These are phyloP conservation scores for Ramularia collo-cygni DNA, from an alignment of 2,329 filamentous ascomycete genomes.

Conservation along the genomic window DNA sequence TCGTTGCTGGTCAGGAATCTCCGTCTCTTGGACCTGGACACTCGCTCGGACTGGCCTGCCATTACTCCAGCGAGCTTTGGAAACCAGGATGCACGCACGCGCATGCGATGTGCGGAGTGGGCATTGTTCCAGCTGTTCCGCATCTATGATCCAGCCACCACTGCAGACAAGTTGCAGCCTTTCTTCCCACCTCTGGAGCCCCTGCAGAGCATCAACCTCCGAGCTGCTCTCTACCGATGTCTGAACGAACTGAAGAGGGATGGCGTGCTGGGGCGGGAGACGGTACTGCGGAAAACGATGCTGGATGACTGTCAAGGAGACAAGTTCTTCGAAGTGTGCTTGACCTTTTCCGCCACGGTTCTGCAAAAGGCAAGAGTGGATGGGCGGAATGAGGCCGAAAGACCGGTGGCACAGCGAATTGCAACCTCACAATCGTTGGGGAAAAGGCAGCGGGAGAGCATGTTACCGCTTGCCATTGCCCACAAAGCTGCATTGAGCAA, in stretches of 20 bases:
- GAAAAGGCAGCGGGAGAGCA: slow-evolving; percentile 28
- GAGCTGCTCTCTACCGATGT: slow-evolving; percentile 71
- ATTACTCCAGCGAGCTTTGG: slow-evolving; percentile 65
- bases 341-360: slow-evolving; percentile 76
- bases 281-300: slow-evolving; percentile 84
- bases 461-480: slow-evolving; percentile 64
- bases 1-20: slow-evolving; percentile 75
- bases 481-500: slow-evolving; percentile 62
- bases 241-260: slow-evolving; percentile 84
- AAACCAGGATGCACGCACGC: slow-evolving; percentile 60
- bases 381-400: slow-evolving; percentile 38
- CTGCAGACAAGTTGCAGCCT: slow-evolving; percentile 73
- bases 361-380: slow-evolving; percentile 55
- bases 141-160: slow-evolving; percentile 72
- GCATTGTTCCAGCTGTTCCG: slow-evolving; percentile 79
- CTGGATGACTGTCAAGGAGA: slow-evolving; percentile 93
- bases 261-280: slow-evolving; percentile 71
- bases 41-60: slow-evolving; percentile 69
- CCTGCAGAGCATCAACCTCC: slow-evolving; percentile 82
- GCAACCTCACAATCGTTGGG: slow-evolving; percentile 35
- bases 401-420: slow-evolving; percentile 46
- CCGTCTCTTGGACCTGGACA: slow-evolving; percentile 72
- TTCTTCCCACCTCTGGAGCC: slow-evolving; percentile 90
- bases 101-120: slow-evolving; percentile 82
- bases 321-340: slow-evolving; percentile 77